Evolutionary conservation across 2,329 filamentous ascomycete species (phyloP).

Genomic region (Colletotrichum lupini): DNA sequence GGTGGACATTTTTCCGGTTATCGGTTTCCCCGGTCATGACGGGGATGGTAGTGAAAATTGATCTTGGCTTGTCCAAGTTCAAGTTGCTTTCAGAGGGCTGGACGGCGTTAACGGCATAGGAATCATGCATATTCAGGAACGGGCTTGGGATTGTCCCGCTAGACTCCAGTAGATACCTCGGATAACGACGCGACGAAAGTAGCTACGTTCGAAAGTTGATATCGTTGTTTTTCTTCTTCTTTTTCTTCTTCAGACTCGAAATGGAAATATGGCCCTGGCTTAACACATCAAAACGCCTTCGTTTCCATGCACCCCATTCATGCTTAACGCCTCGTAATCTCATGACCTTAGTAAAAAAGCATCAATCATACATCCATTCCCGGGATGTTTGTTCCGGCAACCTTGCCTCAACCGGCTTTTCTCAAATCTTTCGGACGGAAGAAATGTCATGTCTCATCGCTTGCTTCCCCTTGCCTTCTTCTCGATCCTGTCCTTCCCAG

Average conservation of each 20-base stretch:
- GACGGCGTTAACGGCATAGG: slow-evolving; percentile 29
- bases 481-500: slow-evolving; percentile 61
- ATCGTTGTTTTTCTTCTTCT: not conserved
- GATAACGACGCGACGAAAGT: slow-evolving; percentile 33
- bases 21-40: not conserved
- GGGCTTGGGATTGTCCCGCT: slow-evolving; percentile 24
- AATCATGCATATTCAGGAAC: slow-evolving; percentile 33
- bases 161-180: slow-evolving; percentile 36
- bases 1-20: not conserved
- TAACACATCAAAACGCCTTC: slow-evolving; percentile 9
- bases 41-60: not conserved
- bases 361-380: slow-evolving; percentile 4
- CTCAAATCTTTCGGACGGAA: not conserved
- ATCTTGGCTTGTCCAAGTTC: slow-evolving; percentile 15
- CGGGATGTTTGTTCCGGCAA: not conserved
- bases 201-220: not conserved
- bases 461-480: slow-evolving; percentile 48
- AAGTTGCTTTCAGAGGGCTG: slow-evolving; percentile 19
- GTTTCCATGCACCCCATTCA: not conserved
- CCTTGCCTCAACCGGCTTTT: not conserved
- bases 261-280: not conserved
- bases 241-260: not conserved
- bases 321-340: slow-evolving; percentile 22
- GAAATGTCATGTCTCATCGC: slow-evolving; percentile 37
- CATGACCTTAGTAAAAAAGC: slow-evolving; percentile 12